Evolutionary conservation across 352 stramenopile genomes (phyloP).

Genomic region (Globisporangium paddicum): DNA sequence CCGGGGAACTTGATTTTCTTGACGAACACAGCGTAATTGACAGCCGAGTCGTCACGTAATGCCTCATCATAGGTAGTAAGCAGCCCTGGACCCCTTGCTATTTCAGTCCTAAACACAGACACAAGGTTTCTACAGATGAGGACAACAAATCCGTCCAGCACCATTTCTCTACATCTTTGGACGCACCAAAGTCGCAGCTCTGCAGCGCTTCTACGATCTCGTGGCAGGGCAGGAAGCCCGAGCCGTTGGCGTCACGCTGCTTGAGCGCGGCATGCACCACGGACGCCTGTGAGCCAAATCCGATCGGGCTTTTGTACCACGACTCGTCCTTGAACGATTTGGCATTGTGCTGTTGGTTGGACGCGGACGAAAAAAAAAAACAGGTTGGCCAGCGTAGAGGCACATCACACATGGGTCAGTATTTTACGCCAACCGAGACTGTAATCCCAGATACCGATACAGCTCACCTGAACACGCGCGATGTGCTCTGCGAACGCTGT

Average conservation of each 20-base stretch:
- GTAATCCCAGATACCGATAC: no score
- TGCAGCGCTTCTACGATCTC: slow-evolving; percentile 32
- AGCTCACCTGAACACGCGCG: slow-evolving; percentile 11
- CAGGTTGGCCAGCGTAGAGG: slow-evolving; percentile 1
- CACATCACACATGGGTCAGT: not conserved
- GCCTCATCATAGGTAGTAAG: slow-evolving; percentile 26
- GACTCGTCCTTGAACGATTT: slow-evolving; percentile 63
- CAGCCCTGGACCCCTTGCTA: slow-evolving; percentile 26
- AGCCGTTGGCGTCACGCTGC: slow-evolving; percentile 27
- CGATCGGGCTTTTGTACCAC: slow-evolving; percentile 51
- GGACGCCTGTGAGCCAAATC: slow-evolving; percentile 36
- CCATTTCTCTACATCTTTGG: not conserved
- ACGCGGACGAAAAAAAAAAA: no score
- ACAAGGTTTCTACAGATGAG: not conserved
- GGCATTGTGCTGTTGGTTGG: slow-evolving; percentile 11
- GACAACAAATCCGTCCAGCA: not conserved
- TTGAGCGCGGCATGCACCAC: slow-evolving; percentile 42
- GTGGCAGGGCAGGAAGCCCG: slow-evolving; percentile 27
- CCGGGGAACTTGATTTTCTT: slow-evolving; percentile 26
- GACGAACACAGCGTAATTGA: slow-evolving; percentile 47
- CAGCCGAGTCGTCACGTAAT: slow-evolving; percentile 15
- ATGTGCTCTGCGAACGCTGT: slow-evolving; percentile 9
- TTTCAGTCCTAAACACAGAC: slow-evolving; percentile 17
- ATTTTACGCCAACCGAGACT: no score
- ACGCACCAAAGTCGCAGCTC: slow-evolving; percentile 26